Percentiles rank a stretch among this genome's conserved stretches.
phyloP scores from a whole-genome alignment of 495 filamentous ascomycete species.

The Amniculicola lignicola region DNA sequence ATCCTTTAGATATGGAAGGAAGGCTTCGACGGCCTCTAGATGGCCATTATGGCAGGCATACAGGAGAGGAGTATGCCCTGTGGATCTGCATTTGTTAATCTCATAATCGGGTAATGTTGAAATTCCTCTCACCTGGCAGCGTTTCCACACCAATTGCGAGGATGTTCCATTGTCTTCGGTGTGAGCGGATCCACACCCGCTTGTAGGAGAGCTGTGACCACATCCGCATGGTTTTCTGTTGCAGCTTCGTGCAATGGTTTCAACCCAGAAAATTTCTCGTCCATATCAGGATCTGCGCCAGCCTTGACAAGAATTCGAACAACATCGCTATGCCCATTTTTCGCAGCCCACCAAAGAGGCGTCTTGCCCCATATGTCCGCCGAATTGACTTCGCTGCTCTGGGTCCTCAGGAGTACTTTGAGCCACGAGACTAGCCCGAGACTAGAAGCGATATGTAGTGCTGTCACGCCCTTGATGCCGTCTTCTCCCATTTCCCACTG shows the following conservation, averaged over 20 bases:
- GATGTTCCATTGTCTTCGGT: conserved; percentile 33
- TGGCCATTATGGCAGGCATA: conserved; percentile 11
- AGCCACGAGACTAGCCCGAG: not conserved
- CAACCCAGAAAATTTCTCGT: conserved; percentile 22
- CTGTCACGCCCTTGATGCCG: not conserved
- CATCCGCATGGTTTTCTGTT: conserved; percentile 23
- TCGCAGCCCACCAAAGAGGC: conserved; percentile 38
- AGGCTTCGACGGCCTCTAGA: not conserved
- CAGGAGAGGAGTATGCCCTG: not conserved
- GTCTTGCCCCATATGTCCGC: conserved; percentile 16
- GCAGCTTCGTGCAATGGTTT: conserved; percentile 40
- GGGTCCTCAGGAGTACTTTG: not conserved
- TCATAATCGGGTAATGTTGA: no score
- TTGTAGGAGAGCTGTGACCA: conserved; percentile 33
- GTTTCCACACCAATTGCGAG: conserved; percentile 28
- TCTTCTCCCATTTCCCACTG: not conserved
- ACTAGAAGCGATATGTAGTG: conserved; percentile 1
- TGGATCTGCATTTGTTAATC: no score
- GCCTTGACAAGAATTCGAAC: conserved; percentile 32
- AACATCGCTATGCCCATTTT: conserved; percentile 29
- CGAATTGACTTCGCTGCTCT: conserved; percentile 9
- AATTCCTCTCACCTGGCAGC: no score
- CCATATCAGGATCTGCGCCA: conserved; percentile 30
- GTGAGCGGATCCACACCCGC: conserved; percentile 39
- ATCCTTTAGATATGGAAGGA: conserved; percentile 1